phyloP scores from a whole-genome alignment of 345 rosid species.

The Carallia pectinifolia region DNA sequence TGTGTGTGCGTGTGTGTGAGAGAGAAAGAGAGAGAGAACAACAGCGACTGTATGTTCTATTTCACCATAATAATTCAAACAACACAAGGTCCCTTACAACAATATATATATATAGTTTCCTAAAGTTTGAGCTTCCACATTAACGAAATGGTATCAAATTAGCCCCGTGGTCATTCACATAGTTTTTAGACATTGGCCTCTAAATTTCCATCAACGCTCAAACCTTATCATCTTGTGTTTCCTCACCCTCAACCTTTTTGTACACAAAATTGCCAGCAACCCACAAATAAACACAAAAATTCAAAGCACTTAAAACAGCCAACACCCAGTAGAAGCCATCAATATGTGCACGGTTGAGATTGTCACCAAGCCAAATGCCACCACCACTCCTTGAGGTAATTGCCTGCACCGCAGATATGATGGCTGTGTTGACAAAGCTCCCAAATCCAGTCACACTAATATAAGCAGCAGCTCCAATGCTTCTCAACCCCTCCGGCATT shows the following conservation, averaged over 20 bases:
- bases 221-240: not conserved
- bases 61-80: no score
- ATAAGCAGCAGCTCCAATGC: constrained; percentile 78
- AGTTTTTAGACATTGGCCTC: no score
- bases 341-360: constrained; percentile 61
- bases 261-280: constrained; percentile 64
- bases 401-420: constrained; percentile 53
- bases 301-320: constrained; percentile 59
- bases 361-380: constrained; percentile 57
- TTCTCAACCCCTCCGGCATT: constrained; percentile 80
- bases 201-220: no score
- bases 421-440: constrained; percentile 60
- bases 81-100: no score
- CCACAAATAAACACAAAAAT: constrained; percentile 47
- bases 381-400: constrained; percentile 38
- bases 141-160: no score
- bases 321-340: constrained; percentile 69
- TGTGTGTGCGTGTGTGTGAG: no score
- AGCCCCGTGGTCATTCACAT: no score
- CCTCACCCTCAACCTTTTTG: constrained; percentile 42
- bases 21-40: no score
- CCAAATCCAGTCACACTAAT: constrained; percentile 67
- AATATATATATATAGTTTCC: no score
- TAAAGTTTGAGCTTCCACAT: no score
- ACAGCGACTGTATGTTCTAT: no score